Base-by-base conservation (phyloP, 73 alveolate species). In the Effrenium voratum region DNA sequence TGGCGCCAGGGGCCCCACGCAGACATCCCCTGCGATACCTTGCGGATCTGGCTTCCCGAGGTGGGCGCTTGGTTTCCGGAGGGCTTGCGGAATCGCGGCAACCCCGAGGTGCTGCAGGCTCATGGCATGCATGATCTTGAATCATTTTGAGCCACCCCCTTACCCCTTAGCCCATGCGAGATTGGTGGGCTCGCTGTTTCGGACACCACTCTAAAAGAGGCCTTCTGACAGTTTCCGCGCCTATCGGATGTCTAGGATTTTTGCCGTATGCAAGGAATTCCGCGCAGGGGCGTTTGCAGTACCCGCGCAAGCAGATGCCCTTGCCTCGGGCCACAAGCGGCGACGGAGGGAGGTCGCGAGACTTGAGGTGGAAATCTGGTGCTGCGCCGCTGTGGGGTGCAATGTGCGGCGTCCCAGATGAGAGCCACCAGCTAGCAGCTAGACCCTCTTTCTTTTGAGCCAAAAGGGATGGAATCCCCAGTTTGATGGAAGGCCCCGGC, bases 51-150 rank as follows among this genome's bases (percentile, higher is more conserved):
- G 15, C 28, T 30, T 52, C 30, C 68, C 49, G 34, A 87, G 95
- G 95, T 88, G 19, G 96, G 96, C 3, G 96, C 96, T 12, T 88
- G 96, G 96, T 88, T 88, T 68, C 96, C 96, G 15, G 96, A 88
- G 68, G 96, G 96, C 3, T 24, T 88, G 87, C 38, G 70, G 19
- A 88, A 88, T 46, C 96, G 85, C 12, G 96, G 96, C 4, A 86
- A 88, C 45, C 87, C 96, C 2, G 55, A 36, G 32, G 43, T 66
- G 44, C 96, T 88, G n/a, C 96, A 88, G 95, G 95, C 80, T 10
- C 46, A 6, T 22, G n/a, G n/a, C n/a, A n/a, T n/a, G n/a, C n/a
- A n/a, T n/a, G n/a, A n/a, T n/a, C n/a, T n/a, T n/a, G n/a, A n/a
- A n/a, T n/a, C n/a, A n/a, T n/a, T n/a, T n/a, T n/a, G n/a, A n/a